These are phyloP conservation scores for Streptanthus diversifolius DNA, from an alignment of 345 rosid species.

Conservation along the genomic window DNA sequence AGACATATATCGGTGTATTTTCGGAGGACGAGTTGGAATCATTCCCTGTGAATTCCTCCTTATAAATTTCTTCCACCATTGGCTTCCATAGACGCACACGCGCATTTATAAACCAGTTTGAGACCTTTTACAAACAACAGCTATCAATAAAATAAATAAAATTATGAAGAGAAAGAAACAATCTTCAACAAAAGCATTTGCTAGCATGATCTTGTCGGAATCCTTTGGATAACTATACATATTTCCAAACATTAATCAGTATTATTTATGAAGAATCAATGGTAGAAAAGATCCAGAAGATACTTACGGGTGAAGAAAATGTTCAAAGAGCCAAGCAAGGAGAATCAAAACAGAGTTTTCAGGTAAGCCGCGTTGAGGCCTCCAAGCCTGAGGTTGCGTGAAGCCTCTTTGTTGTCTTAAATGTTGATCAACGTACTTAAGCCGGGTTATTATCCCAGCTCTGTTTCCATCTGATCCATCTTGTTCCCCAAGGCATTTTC, in stretches of 20 bases:
- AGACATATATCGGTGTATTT: conserved; percentile 47
- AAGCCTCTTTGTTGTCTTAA: conserved; percentile 91
- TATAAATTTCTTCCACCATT: conserved; percentile 99
- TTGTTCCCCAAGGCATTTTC: conserved; percentile 80
- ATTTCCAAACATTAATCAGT: neutral
- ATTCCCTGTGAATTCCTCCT: conserved; percentile 86
- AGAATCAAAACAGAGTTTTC: conserved; percentile 93
- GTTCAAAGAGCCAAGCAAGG: conserved; percentile 99
- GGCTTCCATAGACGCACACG: conserved; percentile 99
- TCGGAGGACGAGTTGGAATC: conserved; percentile 88
- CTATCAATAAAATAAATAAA: neutral
- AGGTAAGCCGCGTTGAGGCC: conserved; percentile 97
- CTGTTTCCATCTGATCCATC: conserved; percentile 69
- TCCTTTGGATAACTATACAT: conserved; percentile 85
- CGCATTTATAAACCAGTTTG: conserved; percentile 99
- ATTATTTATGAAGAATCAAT: neutral
- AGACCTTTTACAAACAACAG: conserved; percentile 47
- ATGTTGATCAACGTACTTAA: conserved; percentile 90
- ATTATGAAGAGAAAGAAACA: neutral
- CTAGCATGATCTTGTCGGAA: conserved; percentile 92
- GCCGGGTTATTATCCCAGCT: conserved; percentile 65
- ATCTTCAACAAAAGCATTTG: conserved; percentile 21
- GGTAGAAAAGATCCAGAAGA: neutral
- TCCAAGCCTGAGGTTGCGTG: conserved; percentile 90
- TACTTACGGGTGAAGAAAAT: conserved; percentile 97